These are phyloP conservation scores for Rhizoclosmatium globosum DNA, from an alignment of 192 early-diverging fungal genomes.

Conservation along the genomic window DNA sequence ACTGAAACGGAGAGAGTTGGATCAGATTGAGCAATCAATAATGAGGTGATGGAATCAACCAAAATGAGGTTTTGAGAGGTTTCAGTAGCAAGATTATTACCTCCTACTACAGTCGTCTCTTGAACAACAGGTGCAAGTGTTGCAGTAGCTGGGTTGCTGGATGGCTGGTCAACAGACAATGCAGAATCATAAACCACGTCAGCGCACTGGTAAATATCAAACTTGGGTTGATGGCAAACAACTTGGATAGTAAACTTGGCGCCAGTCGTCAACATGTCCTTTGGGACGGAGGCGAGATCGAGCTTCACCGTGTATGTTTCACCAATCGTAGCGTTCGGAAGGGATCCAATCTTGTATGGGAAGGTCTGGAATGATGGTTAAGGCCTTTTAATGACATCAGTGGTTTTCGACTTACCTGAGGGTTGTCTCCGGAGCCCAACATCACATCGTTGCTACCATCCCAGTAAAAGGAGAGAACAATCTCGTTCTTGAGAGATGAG, in stretches of 20 bases:
- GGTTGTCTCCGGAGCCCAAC: conserved; percentile 32
- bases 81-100: too few relatives aligned
- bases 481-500: conserved; percentile 13
- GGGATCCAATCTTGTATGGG: conserved; percentile 35
- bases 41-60: too few relatives aligned
- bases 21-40: too few relatives aligned
- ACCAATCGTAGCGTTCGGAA: conserved; percentile 8
- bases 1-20: too few relatives aligned
- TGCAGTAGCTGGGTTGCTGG: too few relatives aligned
- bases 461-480: conserved; percentile 34
- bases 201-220: conserved; percentile 31
- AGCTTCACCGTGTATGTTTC: conserved; percentile 20
- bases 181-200: background rate
- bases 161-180: too few relatives aligned
- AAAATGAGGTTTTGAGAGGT: too few relatives aligned
- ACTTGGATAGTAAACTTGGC: conserved; percentile 21
- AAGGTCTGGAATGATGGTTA: too few relatives aligned
- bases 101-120: too few relatives aligned
- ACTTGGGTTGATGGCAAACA: conserved; percentile 31
- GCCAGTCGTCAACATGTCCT: background rate
- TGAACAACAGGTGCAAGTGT: too few relatives aligned
- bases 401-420: conserved; percentile 20
- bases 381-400: too few relatives aligned
- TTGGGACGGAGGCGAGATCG: conserved; percentile 29
- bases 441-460: conserved; percentile 37